Evolutionary conservation across 2,329 filamentous ascomycete species (phyloP), one percentile per base, ranked within the genome.

Genomic region (Ciborinia camelliae): DNA sequence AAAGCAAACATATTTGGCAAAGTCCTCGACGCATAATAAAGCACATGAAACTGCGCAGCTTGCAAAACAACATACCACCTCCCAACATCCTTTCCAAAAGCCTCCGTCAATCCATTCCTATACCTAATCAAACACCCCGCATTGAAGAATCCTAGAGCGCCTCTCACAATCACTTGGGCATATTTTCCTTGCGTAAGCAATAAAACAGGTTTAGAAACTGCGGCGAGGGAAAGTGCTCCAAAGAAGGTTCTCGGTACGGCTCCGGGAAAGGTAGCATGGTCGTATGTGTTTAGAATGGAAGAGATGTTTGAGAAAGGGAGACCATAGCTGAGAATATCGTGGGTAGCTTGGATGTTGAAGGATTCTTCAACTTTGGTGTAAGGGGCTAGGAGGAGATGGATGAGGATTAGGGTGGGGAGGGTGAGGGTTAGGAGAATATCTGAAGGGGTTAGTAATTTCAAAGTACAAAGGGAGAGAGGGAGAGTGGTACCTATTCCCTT

Each of bases 351-450:
- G 65, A 98, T 86, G 76, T 97, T 97, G 84, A 99, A 98, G 0
- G 94, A 98, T 78, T 99, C 95, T 77, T 99, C 95, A 66, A 99
- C 95, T 77, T 99, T 99, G 65, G 93, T 97, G 79, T 96, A 94
- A 0, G 95, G 95, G 14, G 93, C 86, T 30, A 87, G 75, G 67
- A 86, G 73, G 63, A 96, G 85, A 76, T 97, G 91, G 63, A 90
- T 63, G 65, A 90, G 75, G 71, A 91, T 81, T 41, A 88, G 75
- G 2, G 81, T 76, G 1, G 90, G 89, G 65, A 92, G 80, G 58
- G 87, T 77, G 68, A 87, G 74, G 62, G 79, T 75, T 48, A 88
- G 73, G 20, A 81, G 65, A 35, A 76, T 69, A 70, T 85, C 83
- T 83, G 75, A 9, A 14, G 30, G 37, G 5, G 7, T 63, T 41